Percentiles rank a stretch among this genome's conserved stretches.
Conservation (phyloP, 805 yeast genomes). For the Starmerella bombicola region DNA sequence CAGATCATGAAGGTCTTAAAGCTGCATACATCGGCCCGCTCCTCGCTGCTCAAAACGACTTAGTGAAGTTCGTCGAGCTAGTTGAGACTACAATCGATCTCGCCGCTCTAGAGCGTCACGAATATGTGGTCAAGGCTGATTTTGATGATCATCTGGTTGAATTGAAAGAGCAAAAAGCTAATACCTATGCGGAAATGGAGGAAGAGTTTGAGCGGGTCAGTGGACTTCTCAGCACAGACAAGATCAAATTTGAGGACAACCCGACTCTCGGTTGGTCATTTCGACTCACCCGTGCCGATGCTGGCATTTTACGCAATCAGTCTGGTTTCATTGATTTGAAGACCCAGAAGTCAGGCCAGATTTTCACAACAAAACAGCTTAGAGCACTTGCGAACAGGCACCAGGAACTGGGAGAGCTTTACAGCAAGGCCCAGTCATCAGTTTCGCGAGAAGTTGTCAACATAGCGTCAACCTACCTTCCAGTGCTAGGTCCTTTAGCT, state of each 20-base stretch:
- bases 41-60: conserved; percentile 36
- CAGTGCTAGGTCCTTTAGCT: conserved; percentile 60
- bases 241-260: conserved; percentile 79
- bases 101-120: conserved; percentile 66
- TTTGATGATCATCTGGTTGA: conserved; percentile 65
- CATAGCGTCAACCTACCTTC: conserved; percentile 69
- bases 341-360: conserved; percentile 92
- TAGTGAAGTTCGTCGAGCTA: conserved; percentile 63
- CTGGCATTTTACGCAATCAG: conserved; percentile 56
- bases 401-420: conserved; percentile 47
- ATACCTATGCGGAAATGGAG: conserved; percentile 46
- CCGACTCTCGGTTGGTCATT: conserved; percentile 88
- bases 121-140: conserved; percentile 76
- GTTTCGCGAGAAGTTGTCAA: conserved; percentile 72
- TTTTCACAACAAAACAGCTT: conserved; percentile 64
- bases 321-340: conserved; percentile 61
- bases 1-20: conserved; percentile 28
- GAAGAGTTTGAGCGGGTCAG: conserved; percentile 51
- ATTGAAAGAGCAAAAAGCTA: conserved; percentile 43
- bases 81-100: conserved; percentile 89
- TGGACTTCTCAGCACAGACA: conserved; percentile 69
- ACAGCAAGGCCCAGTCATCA: conserved; percentile 60
- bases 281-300: conserved; percentile 80
- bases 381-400: conserved; percentile 48
- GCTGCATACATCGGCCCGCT: conserved; percentile 50